Conservation (phyloP, 2,329 filamentous ascomycete species). For the Fusarium sp. region DNA sequence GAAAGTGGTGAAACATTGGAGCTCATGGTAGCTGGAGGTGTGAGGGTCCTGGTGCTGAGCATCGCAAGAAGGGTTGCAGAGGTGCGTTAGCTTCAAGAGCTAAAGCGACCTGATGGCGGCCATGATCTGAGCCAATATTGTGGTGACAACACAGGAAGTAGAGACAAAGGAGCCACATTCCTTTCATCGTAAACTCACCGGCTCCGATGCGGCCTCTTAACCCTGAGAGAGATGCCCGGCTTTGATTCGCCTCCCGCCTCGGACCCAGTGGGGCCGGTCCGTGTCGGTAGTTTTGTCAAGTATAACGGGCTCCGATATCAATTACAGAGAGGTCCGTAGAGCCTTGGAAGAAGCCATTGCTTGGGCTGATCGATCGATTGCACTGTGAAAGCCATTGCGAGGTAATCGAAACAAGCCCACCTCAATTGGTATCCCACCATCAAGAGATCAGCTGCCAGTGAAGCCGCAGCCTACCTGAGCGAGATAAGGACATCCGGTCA, state of each 20-base stretch:
- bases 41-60: constrained; percentile 6
- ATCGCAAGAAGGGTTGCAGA: constrained; percentile 17
- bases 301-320: constrained; percentile 9
- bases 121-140: constrained; percentile 34
- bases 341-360: background rate
- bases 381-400: background rate
- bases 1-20: constrained; percentile 18
- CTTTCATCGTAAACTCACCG: constrained; percentile 13
- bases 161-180: constrained; percentile 27
- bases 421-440: constrained; percentile 8
- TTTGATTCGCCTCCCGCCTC: constrained; percentile 23
- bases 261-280: constrained; percentile 37
- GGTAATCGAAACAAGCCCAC: background rate
- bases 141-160: constrained; percentile 26
- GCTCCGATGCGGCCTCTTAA: constrained; percentile 12
- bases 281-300: constrained; percentile 2
- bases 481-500: constrained; percentile 16
- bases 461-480: background rate
- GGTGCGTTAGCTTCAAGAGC: constrained; percentile 32
- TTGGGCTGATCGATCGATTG: background rate
- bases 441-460: constrained; percentile 11
- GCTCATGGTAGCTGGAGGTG: constrained; percentile 21
- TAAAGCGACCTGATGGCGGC: constrained; percentile 35
- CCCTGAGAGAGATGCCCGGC: constrained; percentile 1
- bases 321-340: background rate